Evolutionary conservation across 352 stramenopile species (phyloP).

Genomic region (Phytophthora chlamydospora): DNA sequence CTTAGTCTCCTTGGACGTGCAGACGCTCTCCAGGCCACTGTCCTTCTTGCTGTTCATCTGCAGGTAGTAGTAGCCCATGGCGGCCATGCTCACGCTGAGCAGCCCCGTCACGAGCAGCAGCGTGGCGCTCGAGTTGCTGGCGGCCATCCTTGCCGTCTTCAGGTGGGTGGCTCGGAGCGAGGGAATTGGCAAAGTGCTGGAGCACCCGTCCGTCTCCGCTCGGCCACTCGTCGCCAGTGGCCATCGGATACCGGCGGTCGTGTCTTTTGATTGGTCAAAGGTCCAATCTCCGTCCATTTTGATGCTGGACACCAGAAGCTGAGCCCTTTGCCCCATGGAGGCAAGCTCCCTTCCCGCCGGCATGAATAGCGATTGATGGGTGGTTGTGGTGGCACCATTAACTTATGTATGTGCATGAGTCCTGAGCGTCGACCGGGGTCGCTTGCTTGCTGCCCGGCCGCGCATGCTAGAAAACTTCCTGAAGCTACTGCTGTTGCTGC

Average conservation of each 20-base stretch:
- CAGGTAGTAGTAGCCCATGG: constrained; percentile 66
- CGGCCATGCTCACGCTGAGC: constrained; percentile 60
- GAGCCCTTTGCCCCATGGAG: too few relatives aligned
- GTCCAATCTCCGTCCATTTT: not conserved
- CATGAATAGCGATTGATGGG: too few relatives aligned
- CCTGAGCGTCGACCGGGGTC: constrained; percentile 1
- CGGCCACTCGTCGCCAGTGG: constrained; percentile 19
- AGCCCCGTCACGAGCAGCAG: constrained; percentile 69
- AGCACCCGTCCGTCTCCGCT: constrained; percentile 5
- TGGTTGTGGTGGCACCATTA: not conserved
- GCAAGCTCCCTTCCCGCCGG: too few relatives aligned
- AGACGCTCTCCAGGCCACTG: not conserved
- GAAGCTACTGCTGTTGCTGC: not conserved
- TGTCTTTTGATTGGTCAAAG: constrained; percentile 12
- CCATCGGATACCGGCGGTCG: constrained; percentile 7
- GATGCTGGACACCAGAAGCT: too few relatives aligned
- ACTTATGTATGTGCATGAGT: constrained; percentile 24
- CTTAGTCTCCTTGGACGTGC: not conserved
- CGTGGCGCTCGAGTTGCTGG: constrained; percentile 40
- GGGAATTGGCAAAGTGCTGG: constrained; percentile 21
- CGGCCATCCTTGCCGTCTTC: constrained; percentile 21
- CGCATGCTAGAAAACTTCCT: constrained; percentile 12
- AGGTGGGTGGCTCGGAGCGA: constrained; percentile 18
- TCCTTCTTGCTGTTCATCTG: constrained; percentile 41
- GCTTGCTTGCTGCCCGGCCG: constrained; percentile 1